Evolutionary conservation across 2,329 filamentous ascomycete species (phyloP), one percentile per base, ranked within the genome.

Genomic region (Ascocoryne sarcoides): DNA sequence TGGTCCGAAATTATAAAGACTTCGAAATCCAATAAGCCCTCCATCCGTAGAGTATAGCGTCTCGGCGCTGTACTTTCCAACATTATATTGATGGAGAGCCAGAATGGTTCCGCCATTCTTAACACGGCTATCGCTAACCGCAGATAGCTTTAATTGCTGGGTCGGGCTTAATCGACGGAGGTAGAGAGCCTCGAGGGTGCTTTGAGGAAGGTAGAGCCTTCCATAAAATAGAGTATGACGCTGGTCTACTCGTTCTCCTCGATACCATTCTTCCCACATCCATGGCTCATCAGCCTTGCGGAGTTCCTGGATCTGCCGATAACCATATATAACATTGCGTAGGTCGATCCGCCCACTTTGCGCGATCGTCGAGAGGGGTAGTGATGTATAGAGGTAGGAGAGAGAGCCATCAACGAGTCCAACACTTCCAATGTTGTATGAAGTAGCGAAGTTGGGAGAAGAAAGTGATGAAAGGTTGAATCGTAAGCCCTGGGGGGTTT

Each of bases 381-480:
- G 71, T 2, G 87, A 94, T 36, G 88, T 93, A 68, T 94, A 96
- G 39, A 98, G 76, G 65, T 96, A 98, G 10, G 89, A 94, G 42
- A 98, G 76, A n/a, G 88, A 95, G 60, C 92, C 92, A 65, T 96
- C 90, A 37, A 98, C 89, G 26, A 94, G 73, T 44, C 90, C 92
- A 12, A 93, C 75, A 31, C 82, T 93, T 45, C 88, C 87, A 32
- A 98, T 76, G 31, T 86, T 84, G 64, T 98, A 98, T 28, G 88
- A 90, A 12, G 89, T 94, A 17, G 89, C 90, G 56, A 96, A 95
- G 62, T 95, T 87, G 7, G 87, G 82, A 14, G 89, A 89, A 5
- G 89, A 86, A 20, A 98, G 80, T 5, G 92, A 93, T 5, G 90
- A 95, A 43, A 96, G 76, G 43, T 87, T 86, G 39, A 98, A 69